Conservation (phyloP, 495 filamentous ascomycete species). For the Penicillium waksmanii region DNA sequence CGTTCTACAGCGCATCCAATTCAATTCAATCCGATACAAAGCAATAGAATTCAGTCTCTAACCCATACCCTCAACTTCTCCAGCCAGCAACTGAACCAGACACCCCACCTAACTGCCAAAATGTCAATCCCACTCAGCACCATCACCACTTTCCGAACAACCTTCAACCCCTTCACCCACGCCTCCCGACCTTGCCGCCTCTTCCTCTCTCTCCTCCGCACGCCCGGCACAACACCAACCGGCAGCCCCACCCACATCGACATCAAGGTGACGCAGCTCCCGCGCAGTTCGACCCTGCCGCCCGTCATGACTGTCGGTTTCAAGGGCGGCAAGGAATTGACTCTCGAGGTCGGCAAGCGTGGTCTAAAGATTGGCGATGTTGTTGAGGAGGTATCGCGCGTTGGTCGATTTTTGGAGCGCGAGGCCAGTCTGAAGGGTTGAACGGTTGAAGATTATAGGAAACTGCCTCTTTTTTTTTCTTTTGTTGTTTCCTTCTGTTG, state of each 20-base stretch:
- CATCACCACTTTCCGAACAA: constrained; percentile 78
- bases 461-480: not conserved
- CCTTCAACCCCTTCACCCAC: constrained; percentile 89
- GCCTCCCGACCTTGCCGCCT: constrained; percentile 77
- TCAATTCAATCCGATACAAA: too few relatives aligned
- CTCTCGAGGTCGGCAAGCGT: constrained; percentile 78
- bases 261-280: constrained; percentile 69
- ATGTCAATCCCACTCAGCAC: constrained; percentile 73
- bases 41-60: not conserved
- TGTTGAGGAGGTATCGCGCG: constrained; percentile 84
- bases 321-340: constrained; percentile 60
- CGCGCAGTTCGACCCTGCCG: constrained; percentile 58
- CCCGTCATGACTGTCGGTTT: constrained; percentile 66
- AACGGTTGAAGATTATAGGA: constrained; percentile 1
- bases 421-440: constrained; percentile 76
- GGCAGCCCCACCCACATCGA: constrained; percentile 74
- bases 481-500: not conserved
- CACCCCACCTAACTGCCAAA: constrained; percentile 28
- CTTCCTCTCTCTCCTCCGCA: constrained; percentile 79
- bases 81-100: not conserved
- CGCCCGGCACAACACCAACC: constrained; percentile 67
- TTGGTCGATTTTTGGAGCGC: constrained; percentile 78
- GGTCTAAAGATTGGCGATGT: constrained; percentile 85
- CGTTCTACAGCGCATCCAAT: not conserved
- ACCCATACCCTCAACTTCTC: not conserved